Evolutionary conservation across 306 rosid genomes (phyloP).

Genomic region (Nissolia schottii): DNA sequence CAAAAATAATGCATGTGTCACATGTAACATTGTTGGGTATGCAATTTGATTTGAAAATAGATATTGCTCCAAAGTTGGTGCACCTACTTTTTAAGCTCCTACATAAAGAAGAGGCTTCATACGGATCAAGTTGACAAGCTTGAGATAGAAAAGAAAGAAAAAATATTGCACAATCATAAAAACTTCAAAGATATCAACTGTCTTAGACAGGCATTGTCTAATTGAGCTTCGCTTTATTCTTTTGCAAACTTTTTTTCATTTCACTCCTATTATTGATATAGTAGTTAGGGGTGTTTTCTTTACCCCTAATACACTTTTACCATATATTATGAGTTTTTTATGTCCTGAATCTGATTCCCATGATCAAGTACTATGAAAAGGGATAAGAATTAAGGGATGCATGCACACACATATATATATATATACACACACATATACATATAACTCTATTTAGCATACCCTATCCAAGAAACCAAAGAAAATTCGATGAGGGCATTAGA

Average conservation of each 20-base stretch:
- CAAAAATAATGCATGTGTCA: conserved; percentile 18
- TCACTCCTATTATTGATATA: conserved; percentile 2
- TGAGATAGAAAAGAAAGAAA: conserved; percentile 12
- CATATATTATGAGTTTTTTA: not conserved
- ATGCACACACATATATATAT: too few relatives aligned
- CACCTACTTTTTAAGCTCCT: conserved; percentile 43
- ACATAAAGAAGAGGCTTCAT: conserved; percentile 29
- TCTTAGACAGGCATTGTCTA: conserved; percentile 32
- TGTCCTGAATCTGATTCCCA: not conserved
- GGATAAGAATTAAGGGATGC: not conserved
- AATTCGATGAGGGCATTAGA: not conserved
- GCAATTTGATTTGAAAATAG: conserved; percentile 25
- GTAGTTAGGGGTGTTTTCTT: conserved; percentile 13
- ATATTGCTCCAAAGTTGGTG: conserved; percentile 46
- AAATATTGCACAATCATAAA: conserved; percentile 9
- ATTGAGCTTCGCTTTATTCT: conserved; percentile 30
- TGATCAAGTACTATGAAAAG: conserved; percentile 11
- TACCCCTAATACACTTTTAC: conserved; percentile 16
- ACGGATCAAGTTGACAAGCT: conserved; percentile 34
- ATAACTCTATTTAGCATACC: conserved; percentile 15
- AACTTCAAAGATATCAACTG: conserved; percentile 17
- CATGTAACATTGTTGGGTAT: conserved; percentile 17
- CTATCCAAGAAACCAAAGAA: conserved; percentile 6
- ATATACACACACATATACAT: too few relatives aligned
- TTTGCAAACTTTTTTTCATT: conserved; percentile 6